Conservation (phyloP, 2,329 filamentous ascomycete genomes). For the Cercospora sesami region DNA sequence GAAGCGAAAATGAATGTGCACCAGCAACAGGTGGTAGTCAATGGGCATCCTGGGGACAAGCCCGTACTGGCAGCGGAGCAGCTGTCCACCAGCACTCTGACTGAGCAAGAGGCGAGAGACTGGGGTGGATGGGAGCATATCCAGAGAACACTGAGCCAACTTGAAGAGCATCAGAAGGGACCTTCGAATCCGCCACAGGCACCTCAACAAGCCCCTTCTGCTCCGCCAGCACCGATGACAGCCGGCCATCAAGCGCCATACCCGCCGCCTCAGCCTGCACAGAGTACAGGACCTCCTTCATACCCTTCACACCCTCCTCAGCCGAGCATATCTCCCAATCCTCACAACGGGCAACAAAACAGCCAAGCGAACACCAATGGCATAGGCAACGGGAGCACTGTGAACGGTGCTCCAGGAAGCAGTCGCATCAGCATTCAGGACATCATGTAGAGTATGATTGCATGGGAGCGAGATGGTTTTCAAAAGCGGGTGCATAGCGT, state of each 20-base stretch:
- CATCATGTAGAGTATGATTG: slow-evolving; percentile 35
- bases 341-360: slow-evolving; percentile 21
- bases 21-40: slow-evolving; percentile 23
- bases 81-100: slow-evolving; percentile 28
- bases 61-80: slow-evolving; percentile 26
- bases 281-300: slow-evolving; percentile 23
- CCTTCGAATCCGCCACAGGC: slow-evolving; percentile 21
- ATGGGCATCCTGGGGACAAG: slow-evolving; percentile 23
- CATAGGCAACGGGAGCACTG: slow-evolving; percentile 9
- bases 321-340: slow-evolving; percentile 22
- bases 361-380: slow-evolving; percentile 9
- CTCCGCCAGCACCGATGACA: slow-evolving; percentile 14
- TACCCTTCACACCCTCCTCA: slow-evolving; percentile 16
- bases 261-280: slow-evolving; percentile 26
- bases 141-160: slow-evolving; percentile 61
- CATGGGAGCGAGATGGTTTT: background rate
- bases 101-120: slow-evolving; percentile 49
- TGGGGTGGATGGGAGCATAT: slow-evolving; percentile 82
- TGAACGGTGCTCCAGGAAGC: slow-evolving; percentile 23
- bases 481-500: background rate
- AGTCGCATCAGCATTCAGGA: slow-evolving; percentile 42
- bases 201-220: slow-evolving; percentile 18
- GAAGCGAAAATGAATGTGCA: slow-evolving; percentile 43
- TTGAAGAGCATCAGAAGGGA: slow-evolving; percentile 52
- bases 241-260: slow-evolving; percentile 16